Conservation (phyloP, 108 stramenopile genomes). For the Schizochytrium sp. region DNA sequence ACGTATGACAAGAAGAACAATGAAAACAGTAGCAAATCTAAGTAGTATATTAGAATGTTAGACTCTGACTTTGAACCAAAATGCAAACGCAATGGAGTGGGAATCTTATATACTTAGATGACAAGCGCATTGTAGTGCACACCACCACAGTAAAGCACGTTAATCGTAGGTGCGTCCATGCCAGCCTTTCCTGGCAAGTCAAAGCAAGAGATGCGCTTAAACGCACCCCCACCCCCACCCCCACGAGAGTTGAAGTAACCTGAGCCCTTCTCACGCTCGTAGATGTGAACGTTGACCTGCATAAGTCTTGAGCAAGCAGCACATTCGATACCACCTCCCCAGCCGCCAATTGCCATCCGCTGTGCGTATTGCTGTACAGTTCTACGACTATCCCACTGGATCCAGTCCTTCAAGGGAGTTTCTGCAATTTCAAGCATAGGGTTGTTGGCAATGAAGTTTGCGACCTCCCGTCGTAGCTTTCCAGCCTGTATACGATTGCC, state of each 20-base stretch:
- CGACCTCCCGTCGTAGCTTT: constrained; percentile 52
- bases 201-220: constrained; percentile 65
- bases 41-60: no score
- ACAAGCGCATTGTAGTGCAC: constrained; percentile 67
- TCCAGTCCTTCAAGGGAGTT: constrained; percentile 67
- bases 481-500: not conserved
- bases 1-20: no score
- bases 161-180: not conserved
- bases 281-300: constrained; percentile 64
- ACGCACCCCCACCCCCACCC: constrained; percentile 43
- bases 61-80: no score
- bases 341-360: constrained; percentile 57
- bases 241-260: not conserved
- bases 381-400: constrained; percentile 63
- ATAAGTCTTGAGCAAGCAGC: constrained; percentile 59
- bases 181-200: not conserved
- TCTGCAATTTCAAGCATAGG: constrained; percentile 62
- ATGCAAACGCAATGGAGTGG: no score
- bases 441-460: constrained; percentile 59
- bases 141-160: constrained; percentile 67
- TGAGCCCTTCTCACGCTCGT: constrained; percentile 43
- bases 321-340: constrained; percentile 71
- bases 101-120: not conserved
- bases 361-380: constrained; percentile 44
- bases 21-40: no score